Evolutionary conservation across 2,329 filamentous ascomycete genomes (phyloP).

Genomic region (Myrmaecium sp.): DNA sequence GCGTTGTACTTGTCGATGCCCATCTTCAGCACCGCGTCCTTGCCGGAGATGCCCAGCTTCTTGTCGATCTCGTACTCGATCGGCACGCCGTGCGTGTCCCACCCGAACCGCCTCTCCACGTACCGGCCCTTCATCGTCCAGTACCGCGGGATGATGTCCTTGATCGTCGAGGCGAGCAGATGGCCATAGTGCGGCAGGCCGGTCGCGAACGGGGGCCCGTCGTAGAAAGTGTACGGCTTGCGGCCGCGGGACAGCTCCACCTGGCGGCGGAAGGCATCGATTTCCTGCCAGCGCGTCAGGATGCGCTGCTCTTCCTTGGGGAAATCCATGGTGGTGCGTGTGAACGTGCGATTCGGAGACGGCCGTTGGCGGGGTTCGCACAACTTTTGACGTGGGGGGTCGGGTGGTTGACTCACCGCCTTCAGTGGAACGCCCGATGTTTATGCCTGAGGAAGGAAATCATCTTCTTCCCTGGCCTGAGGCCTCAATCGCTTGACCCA

Average conservation of each 20-base stretch:
- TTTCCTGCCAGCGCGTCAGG: slow-evolving; percentile 76
- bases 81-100: slow-evolving; percentile 88
- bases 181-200: slow-evolving; percentile 56
- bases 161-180: slow-evolving; percentile 81
- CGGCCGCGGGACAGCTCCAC: slow-evolving; percentile 71
- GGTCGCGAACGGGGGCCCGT: slow-evolving; percentile 43
- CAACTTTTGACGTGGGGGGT: too few species aligned
- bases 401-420: too few species aligned
- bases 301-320: slow-evolving; percentile 77
- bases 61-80: slow-evolving; percentile 98
- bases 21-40: slow-evolving; percentile 71
- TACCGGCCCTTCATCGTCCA: slow-evolving; percentile 96
- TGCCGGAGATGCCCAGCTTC: slow-evolving; percentile 75
- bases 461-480: too few species aligned
- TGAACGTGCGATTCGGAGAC: too few species aligned
- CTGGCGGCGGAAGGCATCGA: slow-evolving; percentile 78
- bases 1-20: slow-evolving; percentile 82
- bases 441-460: too few species aligned
- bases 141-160: slow-evolving; percentile 90
- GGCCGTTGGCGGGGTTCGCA: too few species aligned
- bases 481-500: too few species aligned
- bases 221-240: slow-evolving; percentile 82
- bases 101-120: slow-evolving; percentile 83
- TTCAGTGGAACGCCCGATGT: too few species aligned
- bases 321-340: slow-evolving; percentile 88